Base-by-base conservation (phyloP, 495 filamentous ascomycete species). In the Talaromyces nanjingensis region DNA sequence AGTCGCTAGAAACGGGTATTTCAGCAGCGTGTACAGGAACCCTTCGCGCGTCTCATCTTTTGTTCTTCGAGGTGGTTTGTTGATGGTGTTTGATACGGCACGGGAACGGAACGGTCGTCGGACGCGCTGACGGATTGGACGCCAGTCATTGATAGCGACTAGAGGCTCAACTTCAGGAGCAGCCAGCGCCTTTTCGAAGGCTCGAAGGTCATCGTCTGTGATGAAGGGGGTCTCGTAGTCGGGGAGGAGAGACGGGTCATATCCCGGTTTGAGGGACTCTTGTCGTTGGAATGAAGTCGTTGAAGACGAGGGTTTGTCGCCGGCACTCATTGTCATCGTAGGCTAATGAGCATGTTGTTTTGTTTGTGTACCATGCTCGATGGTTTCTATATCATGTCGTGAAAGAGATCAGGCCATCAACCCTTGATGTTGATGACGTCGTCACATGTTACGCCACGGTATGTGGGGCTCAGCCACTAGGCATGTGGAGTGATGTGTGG, bases 1-100 rank as follows among this genome's bases (percentile, higher is more conserved):
- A 31, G 87, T 76, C 18, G 90, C 67, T 31, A 98, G 77, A 64
- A 98, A 83, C 6, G 94, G 96, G 91, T 92, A 97, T 73, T 97
- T 96, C 54, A 96, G 77, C 27, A 98, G 70, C 1, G 81, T 83
- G 72, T 98, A 98, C 14, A 96, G 81, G 67, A 93, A 91, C 0
- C 94, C 94, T 76, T 98, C 94, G 57, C 94, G 80, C 2, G 93
- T 97, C 75, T 98, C 94, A 72, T 98, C 94, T 65, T 86, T 90
- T 60, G 86, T 87, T 59, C 89, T 80, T 65, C 71, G 74, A 8
- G 75, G 76, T 22, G 65, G 65, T 63, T 79, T 81, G 64, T 76
- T 75, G 31, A 2, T 18, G 20, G 60, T 14, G 11, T 22, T 20
- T 14, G 60, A 37, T 37, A 37, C 56, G 1, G 56, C 18, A 34